phyloP scores from a whole-genome alignment of 441 rosid genomes.

The Raphanus hybrid region DNA sequence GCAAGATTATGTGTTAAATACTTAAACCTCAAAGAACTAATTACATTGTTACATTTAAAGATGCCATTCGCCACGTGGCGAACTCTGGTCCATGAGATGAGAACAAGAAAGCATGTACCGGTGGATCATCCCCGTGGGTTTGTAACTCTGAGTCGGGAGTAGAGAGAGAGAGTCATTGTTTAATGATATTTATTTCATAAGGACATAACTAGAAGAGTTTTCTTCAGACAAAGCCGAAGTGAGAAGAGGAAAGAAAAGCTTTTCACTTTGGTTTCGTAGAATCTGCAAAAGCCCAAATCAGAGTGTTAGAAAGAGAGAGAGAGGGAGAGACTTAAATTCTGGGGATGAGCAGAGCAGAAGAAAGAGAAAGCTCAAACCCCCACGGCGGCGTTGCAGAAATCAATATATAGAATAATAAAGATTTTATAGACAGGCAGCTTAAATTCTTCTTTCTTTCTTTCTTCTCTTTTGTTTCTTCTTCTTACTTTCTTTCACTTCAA shows the following conservation, averaged over 20 bases:
- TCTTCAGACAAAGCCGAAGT: conserved; percentile 43
- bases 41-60: conserved; percentile 48
- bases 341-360: conserved; percentile 46
- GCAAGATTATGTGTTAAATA: neutral
- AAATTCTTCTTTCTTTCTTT: conserved; percentile 23
- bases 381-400: conserved; percentile 62
- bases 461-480: conserved; percentile 12
- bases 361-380: conserved; percentile 38
- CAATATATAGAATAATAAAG: conserved; percentile 33
- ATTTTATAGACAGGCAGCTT: conserved; percentile 23
- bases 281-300: conserved; percentile 45
- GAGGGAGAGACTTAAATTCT: conserved; percentile 28
- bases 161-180: conserved; percentile 33
- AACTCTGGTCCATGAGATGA: conserved; percentile 41
- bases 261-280: conserved; percentile 47
- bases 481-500: conserved; percentile 45
- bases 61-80: conserved; percentile 51
- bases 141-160: conserved; percentile 19
- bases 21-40: conserved; percentile 13
- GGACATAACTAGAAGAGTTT: conserved; percentile 38
- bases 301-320: conserved; percentile 34
- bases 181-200: conserved; percentile 22
- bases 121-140: conserved; percentile 40
- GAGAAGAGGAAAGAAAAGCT: conserved; percentile 32
- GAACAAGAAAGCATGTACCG: conserved; percentile 31